Evolutionary conservation across 1,284 basidiomycete species (phyloP).

Genomic region (Caloboletus inedulis): DNA sequence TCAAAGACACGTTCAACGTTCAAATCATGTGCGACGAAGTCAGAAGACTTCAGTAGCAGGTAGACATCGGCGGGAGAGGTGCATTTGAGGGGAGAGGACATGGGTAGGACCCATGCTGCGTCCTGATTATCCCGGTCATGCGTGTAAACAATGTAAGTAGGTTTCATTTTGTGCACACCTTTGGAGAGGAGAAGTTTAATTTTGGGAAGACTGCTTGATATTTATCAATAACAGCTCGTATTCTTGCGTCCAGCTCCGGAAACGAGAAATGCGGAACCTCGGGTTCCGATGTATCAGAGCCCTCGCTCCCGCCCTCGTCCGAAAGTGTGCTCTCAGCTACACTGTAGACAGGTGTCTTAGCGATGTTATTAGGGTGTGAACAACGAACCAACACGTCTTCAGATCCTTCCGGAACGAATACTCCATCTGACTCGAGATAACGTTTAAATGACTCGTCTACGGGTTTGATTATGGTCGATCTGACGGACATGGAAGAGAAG

Average conservation of each 20-base stretch:
- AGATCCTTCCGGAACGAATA: slow-evolving; percentile 82
- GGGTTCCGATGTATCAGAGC: slow-evolving; percentile 40
- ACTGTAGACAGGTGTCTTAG: slow-evolving; percentile 34
- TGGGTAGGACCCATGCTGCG: slow-evolving; percentile 87
- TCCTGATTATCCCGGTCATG: slow-evolving; percentile 51
- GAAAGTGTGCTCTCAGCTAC: slow-evolving; percentile 54
- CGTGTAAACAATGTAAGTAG: not conserved
- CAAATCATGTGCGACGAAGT: slow-evolving; percentile 85
- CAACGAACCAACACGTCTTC: slow-evolving; percentile 59
- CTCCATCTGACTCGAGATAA: slow-evolving; percentile 77
- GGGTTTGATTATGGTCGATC: slow-evolving; percentile 75
- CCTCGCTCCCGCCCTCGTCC: slow-evolving; percentile 41
- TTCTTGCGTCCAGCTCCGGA: slow-evolving; percentile 74
- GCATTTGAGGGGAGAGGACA: slow-evolving; percentile 85
- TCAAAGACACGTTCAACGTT: slow-evolving; percentile 59
- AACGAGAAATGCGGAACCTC: slow-evolving; percentile 54
- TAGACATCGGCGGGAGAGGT: slow-evolving; percentile 88
- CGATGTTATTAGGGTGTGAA: slow-evolving; percentile 16
- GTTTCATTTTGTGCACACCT: slow-evolving; percentile 45
- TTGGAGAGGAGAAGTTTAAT: slow-evolving; percentile 89
- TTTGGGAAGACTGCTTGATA: slow-evolving; percentile 94
- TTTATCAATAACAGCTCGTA: slow-evolving; percentile 62
- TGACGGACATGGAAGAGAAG: slow-evolving; percentile 71
- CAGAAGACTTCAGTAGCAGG: slow-evolving; percentile 88
- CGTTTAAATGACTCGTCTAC: slow-evolving; percentile 62